These are phyloP conservation scores for Cochlearia excelsa DNA, from an alignment of 345 rosid species.

Conservation along the genomic window DNA sequence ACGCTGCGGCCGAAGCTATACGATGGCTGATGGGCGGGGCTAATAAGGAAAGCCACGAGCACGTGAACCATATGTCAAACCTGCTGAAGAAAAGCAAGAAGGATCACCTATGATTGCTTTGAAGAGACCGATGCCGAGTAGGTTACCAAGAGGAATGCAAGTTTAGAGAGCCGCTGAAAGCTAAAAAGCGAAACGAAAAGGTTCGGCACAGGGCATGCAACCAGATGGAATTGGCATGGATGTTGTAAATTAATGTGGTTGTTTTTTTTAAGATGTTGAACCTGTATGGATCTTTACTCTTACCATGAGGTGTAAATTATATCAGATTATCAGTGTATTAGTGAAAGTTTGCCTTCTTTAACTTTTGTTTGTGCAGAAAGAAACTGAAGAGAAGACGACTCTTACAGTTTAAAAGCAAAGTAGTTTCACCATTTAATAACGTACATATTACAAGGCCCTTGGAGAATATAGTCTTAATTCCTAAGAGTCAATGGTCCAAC, in stretches of 20 bases:
- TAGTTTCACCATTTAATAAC: constrained; percentile 3
- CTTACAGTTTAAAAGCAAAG: neutral
- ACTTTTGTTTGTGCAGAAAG: no score
- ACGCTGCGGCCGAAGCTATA: constrained; percentile 91
- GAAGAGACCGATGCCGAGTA: constrained; percentile 17
- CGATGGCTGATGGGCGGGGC: constrained; percentile 68
- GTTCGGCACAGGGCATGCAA: no score
- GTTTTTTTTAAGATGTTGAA: no score
- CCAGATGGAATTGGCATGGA: no score
- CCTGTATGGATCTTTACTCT: no score
- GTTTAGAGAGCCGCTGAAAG: no score
- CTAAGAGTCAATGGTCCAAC: constrained; percentile 35
- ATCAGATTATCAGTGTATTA: no score
- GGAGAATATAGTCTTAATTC: neutral
- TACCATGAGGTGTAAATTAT: no score
- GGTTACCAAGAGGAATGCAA: neutral
- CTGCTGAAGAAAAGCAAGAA: constrained; percentile 76
- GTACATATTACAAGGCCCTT: constrained; percentile 1
- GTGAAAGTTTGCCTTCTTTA: no score
- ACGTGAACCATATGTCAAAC: constrained; percentile 59
- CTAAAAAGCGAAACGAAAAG: no score
- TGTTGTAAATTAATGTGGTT: no score
- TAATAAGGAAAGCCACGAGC: constrained; percentile 46
- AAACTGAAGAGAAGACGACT: neutral
- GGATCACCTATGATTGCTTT: constrained; percentile 42